A percentile compares a stretch with the other conserved stretches of the same genome.
Conservation (phyloP, 2,329 filamentous ascomycete species). For the Coniochaeta ligniaria region DNA sequence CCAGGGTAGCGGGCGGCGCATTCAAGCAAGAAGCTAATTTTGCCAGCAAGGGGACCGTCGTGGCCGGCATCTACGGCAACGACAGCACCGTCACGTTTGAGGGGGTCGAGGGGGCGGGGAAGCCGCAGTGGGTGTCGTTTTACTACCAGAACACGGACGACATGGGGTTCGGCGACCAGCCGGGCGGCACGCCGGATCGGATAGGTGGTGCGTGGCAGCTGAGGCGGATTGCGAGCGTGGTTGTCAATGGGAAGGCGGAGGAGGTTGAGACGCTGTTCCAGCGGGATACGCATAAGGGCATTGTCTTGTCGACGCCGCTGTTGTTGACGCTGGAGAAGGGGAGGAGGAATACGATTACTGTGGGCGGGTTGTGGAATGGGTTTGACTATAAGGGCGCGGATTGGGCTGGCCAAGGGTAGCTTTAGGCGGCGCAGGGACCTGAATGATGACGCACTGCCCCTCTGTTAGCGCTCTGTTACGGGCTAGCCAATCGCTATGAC, state of each 20-base stretch:
- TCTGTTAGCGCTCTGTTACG: background rate
- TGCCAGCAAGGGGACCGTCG: slow-evolving; percentile 35
- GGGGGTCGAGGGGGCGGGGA: slow-evolving; percentile 38
- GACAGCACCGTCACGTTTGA: slow-evolving; percentile 45
- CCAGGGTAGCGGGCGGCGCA: slow-evolving; percentile 35
- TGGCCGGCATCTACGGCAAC: slow-evolving; percentile 47
- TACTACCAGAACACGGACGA: slow-evolving; percentile 55
- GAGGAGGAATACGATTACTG: slow-evolving; percentile 41
- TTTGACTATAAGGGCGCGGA: slow-evolving; percentile 51
- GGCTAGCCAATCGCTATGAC: background rate
- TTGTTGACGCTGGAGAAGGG: slow-evolving; percentile 46
- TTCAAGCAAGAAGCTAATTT: slow-evolving; percentile 51
- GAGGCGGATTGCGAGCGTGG: slow-evolving; percentile 50
- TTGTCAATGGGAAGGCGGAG: slow-evolving; percentile 48
- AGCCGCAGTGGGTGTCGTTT: slow-evolving; percentile 50
- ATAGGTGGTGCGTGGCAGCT: slow-evolving; percentile 54
- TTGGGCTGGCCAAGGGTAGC: slow-evolving; percentile 28
- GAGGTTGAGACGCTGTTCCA: slow-evolving; percentile 42
- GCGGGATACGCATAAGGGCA: slow-evolving; percentile 49
- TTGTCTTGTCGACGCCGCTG: slow-evolving; percentile 51
- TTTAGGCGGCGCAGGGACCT: background rate
- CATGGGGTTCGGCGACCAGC: slow-evolving; percentile 51
- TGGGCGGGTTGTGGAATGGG: slow-evolving; percentile 50
- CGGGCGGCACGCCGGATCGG: slow-evolving; percentile 49
- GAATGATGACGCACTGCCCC: background rate